Evolutionary conservation across 192 early-diverging fungal genomes (phyloP), one percentile per base, ranked within the genome.

Genomic region (Mortierella antarctica): DNA sequence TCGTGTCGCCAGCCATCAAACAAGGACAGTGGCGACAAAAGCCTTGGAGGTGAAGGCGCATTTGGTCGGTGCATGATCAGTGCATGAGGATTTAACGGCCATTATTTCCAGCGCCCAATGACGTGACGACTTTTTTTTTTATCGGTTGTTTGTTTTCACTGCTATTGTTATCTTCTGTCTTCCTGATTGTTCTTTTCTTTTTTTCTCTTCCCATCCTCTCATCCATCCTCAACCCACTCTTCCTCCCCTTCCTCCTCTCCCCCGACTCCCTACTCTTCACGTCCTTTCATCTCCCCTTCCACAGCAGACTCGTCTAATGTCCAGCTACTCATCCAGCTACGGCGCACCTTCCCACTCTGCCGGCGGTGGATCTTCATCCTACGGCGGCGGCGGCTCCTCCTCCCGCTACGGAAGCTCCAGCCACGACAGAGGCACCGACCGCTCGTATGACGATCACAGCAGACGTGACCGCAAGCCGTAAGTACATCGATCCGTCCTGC

Each of bases 361-460:
- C 57, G 57, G 65, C 54, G 76, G 49, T 15, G 65, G 57, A 40
- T 42, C 46, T 56, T 71, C 70, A 20, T 82, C 84, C 48, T 76
- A 15, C 52, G 64, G 45, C 55, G 74, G 70, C 18, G 53, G 61
- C 41, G 41, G 54, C 21, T 62, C 75, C 41, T 65, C 57, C 11
- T 62, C 65, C 59, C 71, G 71, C 56, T 63, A 74, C n/a, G 73
- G 67, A 18, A 65, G 48, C 40, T 63, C 69, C 56, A 62, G 61
- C 40, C 56, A 84, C 41, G 78, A 85, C 42, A 73, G 88, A 69
- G 89, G 91, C 63, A 85, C 83, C 73, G 89, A 90, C 61, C 84
- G 88, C 55, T 86, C 89, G 14, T 91, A 91, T 50, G 89, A 89
- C 48, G 89, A 91, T 47, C 78, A 84, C 82, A 89, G 90, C 77